Conservation (phyloP, 2,329 filamentous ascomycete species). For the Verticillium isaacii region DNA sequence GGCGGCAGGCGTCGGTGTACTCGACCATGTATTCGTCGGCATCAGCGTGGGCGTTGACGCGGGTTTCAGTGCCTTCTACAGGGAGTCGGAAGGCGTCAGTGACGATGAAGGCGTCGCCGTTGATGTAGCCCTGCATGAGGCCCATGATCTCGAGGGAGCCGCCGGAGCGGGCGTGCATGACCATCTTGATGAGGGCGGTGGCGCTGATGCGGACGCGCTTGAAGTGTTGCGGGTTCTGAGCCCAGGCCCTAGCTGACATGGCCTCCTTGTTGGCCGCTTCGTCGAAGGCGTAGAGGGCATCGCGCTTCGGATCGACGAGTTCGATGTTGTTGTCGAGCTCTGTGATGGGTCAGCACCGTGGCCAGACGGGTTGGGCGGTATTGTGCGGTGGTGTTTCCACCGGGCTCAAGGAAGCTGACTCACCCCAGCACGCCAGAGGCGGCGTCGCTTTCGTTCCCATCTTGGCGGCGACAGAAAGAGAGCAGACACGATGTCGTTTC, state of each 20-base stretch:
- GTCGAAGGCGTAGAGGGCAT: slow-evolving; percentile 88
- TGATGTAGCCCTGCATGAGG: slow-evolving; percentile 92
- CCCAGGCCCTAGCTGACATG: slow-evolving; percentile 67
- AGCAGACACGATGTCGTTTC: background rate
- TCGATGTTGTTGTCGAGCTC: slow-evolving; percentile 84
- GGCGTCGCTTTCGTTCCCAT: background rate
- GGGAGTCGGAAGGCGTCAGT: slow-evolving; percentile 92
- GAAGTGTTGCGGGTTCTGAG: slow-evolving; percentile 77
- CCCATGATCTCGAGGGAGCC: slow-evolving; percentile 95
- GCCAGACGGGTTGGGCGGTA: background rate
- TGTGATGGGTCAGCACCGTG: slow-evolving; percentile 27
- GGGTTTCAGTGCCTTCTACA: slow-evolving; percentile 96
- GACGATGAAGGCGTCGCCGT: slow-evolving; percentile 79
- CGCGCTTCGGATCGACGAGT: slow-evolving; percentile 79
- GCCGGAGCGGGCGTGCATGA: slow-evolving; percentile 96
- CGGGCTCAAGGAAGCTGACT: background rate
- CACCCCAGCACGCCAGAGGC: background rate
- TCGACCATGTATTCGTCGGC: slow-evolving; percentile 96
- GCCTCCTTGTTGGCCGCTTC: slow-evolving; percentile 62
- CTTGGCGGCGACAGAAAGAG: background rate
- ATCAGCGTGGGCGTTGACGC: slow-evolving; percentile 92
- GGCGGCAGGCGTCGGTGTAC: slow-evolving; percentile 71
- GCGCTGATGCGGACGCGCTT: slow-evolving; percentile 90
- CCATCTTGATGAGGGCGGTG: slow-evolving; percentile 95
- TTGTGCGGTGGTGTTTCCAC: background rate